Conservation (phyloP, 495 filamentous ascomycete species). For the Staphylotrichum longicolle region DNA sequence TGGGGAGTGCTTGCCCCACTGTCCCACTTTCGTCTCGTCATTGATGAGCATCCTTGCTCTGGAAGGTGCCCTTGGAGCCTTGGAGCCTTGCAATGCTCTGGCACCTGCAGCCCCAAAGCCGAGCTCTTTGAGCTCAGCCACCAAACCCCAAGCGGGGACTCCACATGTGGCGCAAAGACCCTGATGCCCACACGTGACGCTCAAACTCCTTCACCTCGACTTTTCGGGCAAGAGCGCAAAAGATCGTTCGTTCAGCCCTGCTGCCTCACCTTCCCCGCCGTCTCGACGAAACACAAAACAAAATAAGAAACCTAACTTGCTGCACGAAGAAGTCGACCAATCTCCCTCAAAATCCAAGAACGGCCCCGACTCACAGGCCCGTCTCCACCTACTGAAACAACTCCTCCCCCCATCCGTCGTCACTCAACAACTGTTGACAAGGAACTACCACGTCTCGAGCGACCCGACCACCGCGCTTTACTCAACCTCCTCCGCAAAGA, state of each 20-base stretch:
- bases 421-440: too few species aligned
- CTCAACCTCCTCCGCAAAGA: not conserved
- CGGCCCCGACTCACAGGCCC: not conserved
- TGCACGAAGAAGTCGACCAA: not conserved
- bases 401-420: too few species aligned
- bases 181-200: conserved; percentile 12
- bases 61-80: too few species aligned
- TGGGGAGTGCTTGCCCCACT: too few species aligned
- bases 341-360: not conserved
- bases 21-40: too few species aligned
- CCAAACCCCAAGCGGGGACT: not conserved
- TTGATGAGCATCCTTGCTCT: too few species aligned
- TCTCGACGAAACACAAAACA: conserved; percentile 11
- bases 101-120: not conserved
- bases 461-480: not conserved
- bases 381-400: not conserved
- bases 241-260: conserved; percentile 16
- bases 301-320: not conserved
- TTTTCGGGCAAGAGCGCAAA: conserved; percentile 13
- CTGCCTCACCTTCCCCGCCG: conserved; percentile 11
- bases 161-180: not conserved
- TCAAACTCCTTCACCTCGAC: conserved; percentile 5
- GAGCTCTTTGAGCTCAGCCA: too few species aligned
- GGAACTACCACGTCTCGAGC: not conserved
- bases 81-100: too few species aligned